Evolutionary conservation across 1,284 basidiomycete genomes (phyloP), one percentile per base, ranked within the genome.

Genomic region (Thecaphora thlaspeos): DNA sequence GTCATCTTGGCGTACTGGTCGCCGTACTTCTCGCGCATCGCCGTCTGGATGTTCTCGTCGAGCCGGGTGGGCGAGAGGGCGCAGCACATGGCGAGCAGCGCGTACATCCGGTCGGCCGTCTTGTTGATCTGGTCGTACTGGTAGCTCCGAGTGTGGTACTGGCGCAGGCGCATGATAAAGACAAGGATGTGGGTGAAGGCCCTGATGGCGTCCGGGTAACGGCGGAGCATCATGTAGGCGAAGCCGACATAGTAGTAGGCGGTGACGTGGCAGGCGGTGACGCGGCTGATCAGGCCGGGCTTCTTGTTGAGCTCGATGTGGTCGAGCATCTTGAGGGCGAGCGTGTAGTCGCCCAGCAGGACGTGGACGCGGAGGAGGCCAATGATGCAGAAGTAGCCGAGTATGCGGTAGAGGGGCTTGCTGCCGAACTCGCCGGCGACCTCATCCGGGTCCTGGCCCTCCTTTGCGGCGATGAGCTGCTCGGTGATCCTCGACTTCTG

Each of bases 111-210:
- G 79, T 98, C 94, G 10, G 90, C 92, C 24, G 89, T 92, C 83
- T 96, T 97, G 82, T 88, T 92, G 80, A 98, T 95, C 82, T 94
- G 91, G 73, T 96, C 93, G 75, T 95, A 95, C 79, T 96, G 92
- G 79, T 95, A 95, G 76, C 88, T 90, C 61, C 92, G 82, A 7
- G 91, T 95, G 81, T 96, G 92, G 80, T 95, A 96, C 78, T 93
- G 90, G 17, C 70, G 64, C 36, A 75, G 52, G 21, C 71, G 62
- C 70, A 73, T 72, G 52, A 73, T 74, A 51, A 75, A 75, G 81
- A 94, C 93, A 43, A 97, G 83, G 70, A 95, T 90, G 30, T 88
- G 88, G 42, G 91, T 89, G 76, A 96, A 94, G 15, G 90, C 87
- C 49, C 91, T 88, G 77, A 91, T 91, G 23, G 93, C 93, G 77